Evolutionary conservation across 129 eudicot species (phyloP).

Genomic region (Cynara cardunculus): DNA sequence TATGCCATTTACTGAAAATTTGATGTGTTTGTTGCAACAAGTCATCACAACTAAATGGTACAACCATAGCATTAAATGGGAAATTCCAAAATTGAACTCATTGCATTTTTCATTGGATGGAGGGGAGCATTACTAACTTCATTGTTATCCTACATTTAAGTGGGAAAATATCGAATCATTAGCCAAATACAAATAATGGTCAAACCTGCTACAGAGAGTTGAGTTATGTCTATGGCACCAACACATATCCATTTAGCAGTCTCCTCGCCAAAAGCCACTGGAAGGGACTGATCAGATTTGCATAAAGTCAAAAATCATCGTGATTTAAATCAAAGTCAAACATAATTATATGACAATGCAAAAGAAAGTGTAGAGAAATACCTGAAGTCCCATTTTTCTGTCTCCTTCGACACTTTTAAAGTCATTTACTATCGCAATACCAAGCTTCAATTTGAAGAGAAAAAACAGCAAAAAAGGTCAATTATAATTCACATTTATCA

Average conservation of each 20-base stretch:
- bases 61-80: neutral
- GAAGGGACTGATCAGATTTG: conserved; percentile 66
- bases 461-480: conserved; percentile 5
- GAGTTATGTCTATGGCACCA: conserved; percentile 94
- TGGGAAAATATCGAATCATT: neutral
- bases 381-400: conserved; percentile 93
- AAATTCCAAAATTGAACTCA: neutral
- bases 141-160: neutral
- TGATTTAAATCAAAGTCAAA: neutral
- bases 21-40: neutral
- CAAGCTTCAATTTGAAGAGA: conserved; percentile 51
- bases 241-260: conserved; percentile 97
- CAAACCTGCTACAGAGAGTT: conserved; percentile 83
- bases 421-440: conserved; percentile 94
- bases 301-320: conserved; percentile 23
- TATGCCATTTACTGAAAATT: neutral
- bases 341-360: neutral
- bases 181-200: neutral
- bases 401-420: conserved; percentile 98
- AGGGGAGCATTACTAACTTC: neutral
- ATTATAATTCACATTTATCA: neutral
- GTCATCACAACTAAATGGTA: neutral
- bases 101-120: neutral
- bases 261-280: conserved; percentile 95
- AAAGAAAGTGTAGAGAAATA: conserved; percentile 12